Conservation (phyloP, 768 basidiomycete species). For the Sutorius australiensis region DNA sequence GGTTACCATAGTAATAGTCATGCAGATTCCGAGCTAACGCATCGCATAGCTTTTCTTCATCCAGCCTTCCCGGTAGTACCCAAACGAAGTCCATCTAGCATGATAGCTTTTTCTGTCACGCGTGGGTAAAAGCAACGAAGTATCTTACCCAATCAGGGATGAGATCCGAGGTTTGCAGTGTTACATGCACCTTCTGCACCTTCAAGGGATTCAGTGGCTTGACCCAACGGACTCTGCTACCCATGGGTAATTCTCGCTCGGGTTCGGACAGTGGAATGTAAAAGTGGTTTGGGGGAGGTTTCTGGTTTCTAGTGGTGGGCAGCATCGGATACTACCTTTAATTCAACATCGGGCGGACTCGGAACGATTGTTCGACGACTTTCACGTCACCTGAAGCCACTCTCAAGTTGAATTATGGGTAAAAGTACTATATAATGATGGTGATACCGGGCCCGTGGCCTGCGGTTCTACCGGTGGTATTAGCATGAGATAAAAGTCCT, state of each 20-base stretch:
- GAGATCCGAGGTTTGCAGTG: not conserved
- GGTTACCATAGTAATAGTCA: slow-evolving; percentile 1
- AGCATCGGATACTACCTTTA: not conserved
- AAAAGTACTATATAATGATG: too few species aligned
- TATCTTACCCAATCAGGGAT: slow-evolving; percentile 2
- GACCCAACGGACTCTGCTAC: not conserved
- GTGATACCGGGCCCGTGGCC: too few species aligned
- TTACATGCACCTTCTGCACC: not conserved
- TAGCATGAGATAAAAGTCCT: too few species aligned
- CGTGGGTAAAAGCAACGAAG: too few species aligned
- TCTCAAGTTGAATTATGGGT: too few species aligned
- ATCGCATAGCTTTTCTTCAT: not conserved
- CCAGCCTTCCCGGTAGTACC: slow-evolving; percentile 1
- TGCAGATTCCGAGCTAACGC: not conserved
- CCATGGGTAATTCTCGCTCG: not conserved
- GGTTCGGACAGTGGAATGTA: too few species aligned
- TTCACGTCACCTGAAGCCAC: not conserved
- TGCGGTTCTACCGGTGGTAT: too few species aligned
- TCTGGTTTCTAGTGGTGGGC: not conserved
- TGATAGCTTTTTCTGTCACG: not conserved
- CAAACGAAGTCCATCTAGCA: slow-evolving; percentile 6
- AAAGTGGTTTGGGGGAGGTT: not conserved
- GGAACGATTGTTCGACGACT: not conserved
- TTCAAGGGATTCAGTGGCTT: not conserved
- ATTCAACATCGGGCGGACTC: not conserved